Percentiles rank a stretch among this genome's conserved stretches.
These are phyloP conservation scores for Cercophora samala DNA, from an alignment of 495 filamentous ascomycete genomes.

Conservation along the genomic window DNA sequence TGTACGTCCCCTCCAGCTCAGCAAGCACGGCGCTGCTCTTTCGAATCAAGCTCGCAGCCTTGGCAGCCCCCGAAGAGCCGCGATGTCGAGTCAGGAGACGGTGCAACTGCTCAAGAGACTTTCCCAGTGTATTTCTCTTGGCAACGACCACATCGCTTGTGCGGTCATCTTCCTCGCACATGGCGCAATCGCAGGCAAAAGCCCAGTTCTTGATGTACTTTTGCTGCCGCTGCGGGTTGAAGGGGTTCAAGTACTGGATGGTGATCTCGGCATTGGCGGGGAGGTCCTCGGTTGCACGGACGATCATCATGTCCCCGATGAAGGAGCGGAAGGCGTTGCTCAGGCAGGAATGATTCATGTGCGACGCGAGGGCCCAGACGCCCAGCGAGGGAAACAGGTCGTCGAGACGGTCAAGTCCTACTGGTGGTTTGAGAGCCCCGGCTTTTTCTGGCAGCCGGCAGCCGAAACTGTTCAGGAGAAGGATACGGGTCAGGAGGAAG, in stretches of 20 bases:
- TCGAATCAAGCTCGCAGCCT: background rate
- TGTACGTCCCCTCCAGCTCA: background rate
- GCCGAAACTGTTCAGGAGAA: background rate
- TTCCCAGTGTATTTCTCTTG: background rate
- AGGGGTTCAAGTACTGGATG: background rate
- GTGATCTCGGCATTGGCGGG: slow-evolving; percentile 33
- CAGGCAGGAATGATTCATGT: slow-evolving; percentile 56
- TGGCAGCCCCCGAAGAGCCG: background rate
- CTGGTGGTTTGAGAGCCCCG: background rate
- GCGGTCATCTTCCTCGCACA: background rate
- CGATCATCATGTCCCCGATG: slow-evolving; percentile 59
- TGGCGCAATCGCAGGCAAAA: background rate
- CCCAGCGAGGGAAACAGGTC: background rate
- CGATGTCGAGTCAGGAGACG: background rate
- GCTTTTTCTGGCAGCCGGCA: background rate
- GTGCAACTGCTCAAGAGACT: background rate
- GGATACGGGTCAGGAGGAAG: background rate
- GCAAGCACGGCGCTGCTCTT: background rate
- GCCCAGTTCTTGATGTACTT: background rate
- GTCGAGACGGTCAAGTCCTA: background rate
- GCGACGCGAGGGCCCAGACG: slow-evolving; percentile 37
- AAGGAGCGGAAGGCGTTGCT: slow-evolving; percentile 47
- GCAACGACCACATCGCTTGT: background rate
- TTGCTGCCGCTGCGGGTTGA: background rate
- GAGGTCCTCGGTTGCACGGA: slow-evolving; percentile 50